These are phyloP conservation scores for Entomortierella beljakovae DNA, from an alignment of 192 early-diverging fungal species.

Conservation along the genomic window DNA sequence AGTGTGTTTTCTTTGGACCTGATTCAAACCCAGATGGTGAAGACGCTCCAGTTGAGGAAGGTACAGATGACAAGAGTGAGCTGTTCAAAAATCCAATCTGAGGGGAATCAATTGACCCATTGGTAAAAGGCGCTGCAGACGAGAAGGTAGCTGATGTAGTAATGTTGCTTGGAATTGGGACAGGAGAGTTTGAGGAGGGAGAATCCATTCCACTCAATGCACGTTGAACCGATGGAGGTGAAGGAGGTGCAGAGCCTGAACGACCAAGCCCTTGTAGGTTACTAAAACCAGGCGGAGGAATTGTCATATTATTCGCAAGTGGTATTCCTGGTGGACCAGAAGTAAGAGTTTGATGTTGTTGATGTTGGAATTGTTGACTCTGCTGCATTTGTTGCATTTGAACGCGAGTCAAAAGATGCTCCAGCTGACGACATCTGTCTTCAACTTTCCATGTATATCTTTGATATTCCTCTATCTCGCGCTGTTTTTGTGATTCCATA, in stretches of 20 bases:
- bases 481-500: slow-evolving; percentile 57
- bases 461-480: slow-evolving; percentile 62
- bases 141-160: slow-evolving; percentile 8
- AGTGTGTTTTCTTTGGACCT: slow-evolving; percentile 34
- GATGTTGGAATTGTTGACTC: slow-evolving; percentile 32
- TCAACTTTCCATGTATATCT: slow-evolving; percentile 63
- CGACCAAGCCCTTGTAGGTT: slow-evolving; percentile 39
- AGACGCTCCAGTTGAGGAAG: slow-evolving; percentile 3
- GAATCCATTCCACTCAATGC: slow-evolving; percentile 19
- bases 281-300: slow-evolving; percentile 44
- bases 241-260: slow-evolving; percentile 37
- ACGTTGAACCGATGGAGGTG: slow-evolving; percentile 24
- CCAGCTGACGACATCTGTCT: slow-evolving; percentile 47
- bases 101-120: slow-evolving; percentile 27
- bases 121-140: slow-evolving; percentile 5
- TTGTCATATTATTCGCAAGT: slow-evolving; percentile 10
- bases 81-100: slow-evolving; percentile 11
- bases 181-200: slow-evolving; percentile 7
- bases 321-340: slow-evolving; percentile 36
- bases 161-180: slow-evolving; percentile 4
- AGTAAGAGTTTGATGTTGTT: slow-evolving; percentile 25
- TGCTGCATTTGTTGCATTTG: slow-evolving; percentile 49
- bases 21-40: slow-evolving; percentile 33
- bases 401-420: slow-evolving; percentile 35
- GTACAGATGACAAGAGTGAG: slow-evolving; percentile 21